phyloP scores from a whole-genome alignment of 176 grass and related monocot species.

The Ananas comosus region DNA sequence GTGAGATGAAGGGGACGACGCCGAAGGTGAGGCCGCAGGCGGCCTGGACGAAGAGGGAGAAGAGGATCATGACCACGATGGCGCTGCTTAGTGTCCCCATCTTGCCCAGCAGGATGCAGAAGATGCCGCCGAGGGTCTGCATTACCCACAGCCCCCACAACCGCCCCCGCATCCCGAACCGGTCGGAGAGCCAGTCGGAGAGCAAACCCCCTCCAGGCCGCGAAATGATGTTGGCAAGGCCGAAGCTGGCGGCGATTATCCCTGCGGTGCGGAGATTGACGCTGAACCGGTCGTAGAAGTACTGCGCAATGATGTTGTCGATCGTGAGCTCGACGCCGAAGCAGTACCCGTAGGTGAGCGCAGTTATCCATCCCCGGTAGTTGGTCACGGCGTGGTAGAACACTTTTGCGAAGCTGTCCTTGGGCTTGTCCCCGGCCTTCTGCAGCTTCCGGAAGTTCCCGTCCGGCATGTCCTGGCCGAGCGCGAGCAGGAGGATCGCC shows the following conservation, averaged over 20 bases:
- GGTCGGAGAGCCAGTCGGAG: slow-evolving; percentile 60
- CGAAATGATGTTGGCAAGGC: slow-evolving; percentile 71
- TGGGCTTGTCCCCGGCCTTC: slow-evolving; percentile 61
- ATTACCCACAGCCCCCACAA: slow-evolving; percentile 79
- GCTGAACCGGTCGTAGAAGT: slow-evolving; percentile 80
- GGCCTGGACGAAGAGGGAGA: slow-evolving; percentile 79
- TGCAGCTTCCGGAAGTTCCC: slow-evolving; percentile 66
- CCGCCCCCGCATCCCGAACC: slow-evolving; percentile 75
- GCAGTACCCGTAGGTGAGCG: slow-evolving; percentile 83
- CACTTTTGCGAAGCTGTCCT: slow-evolving; percentile 76
- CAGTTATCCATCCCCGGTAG: slow-evolving; percentile 75
- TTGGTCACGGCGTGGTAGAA: slow-evolving; percentile 52
- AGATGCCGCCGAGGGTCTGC: slow-evolving; percentile 52
- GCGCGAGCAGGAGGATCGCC: slow-evolving; percentile 46
- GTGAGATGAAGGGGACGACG: slow-evolving; percentile 72
- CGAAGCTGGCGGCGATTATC: slow-evolving; percentile 80
- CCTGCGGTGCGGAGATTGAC: slow-evolving; percentile 63
- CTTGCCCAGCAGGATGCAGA: slow-evolving; percentile 50
- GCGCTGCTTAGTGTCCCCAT: slow-evolving; percentile 37
- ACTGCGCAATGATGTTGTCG: slow-evolving; percentile 90
- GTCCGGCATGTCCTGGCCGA: slow-evolving; percentile 87
- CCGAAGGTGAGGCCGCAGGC: slow-evolving; percentile 83
- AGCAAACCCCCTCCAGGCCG: slow-evolving; percentile 56
- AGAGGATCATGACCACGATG: slow-evolving; percentile 71
- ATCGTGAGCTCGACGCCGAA: slow-evolving; percentile 86